Evolutionary conservation across 169 alveolate species (phyloP).

Genomic region (Plasmodium blacklocki): DNA sequence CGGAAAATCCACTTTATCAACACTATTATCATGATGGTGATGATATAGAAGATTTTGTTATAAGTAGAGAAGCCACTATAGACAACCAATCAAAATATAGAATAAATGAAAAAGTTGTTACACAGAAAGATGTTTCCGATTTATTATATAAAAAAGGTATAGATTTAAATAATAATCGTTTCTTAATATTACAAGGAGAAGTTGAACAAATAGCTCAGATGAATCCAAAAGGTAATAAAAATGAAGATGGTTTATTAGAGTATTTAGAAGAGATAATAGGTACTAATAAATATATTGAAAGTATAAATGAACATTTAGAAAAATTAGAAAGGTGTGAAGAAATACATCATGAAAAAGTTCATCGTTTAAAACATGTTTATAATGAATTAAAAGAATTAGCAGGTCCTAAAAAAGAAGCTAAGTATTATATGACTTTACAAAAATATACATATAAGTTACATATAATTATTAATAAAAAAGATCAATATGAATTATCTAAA

Average conservation of each 20-base stretch:
- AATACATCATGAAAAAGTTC: conserved; percentile 85
- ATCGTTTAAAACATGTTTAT: conserved; percentile 87
- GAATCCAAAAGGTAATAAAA: conserved; percentile 96
- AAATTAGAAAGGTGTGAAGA: conserved; percentile 85
- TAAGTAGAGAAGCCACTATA: conserved; percentile 83
- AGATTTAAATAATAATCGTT: conserved; percentile 96
- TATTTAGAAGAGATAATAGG: conserved; percentile 98
- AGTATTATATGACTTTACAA: conserved; percentile 82
- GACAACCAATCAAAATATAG: conserved; percentile 85
- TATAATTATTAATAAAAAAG: conserved; percentile 78
- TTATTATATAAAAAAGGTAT: conserved; percentile 93
- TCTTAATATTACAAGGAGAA: conserved; percentile 96
- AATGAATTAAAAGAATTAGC: conserved; percentile 88
- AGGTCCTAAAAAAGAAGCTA: conserved; percentile 86
- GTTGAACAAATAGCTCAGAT: conserved; percentile 97
- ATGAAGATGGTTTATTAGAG: conserved; percentile 96
- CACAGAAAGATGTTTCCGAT: conserved; percentile 92
- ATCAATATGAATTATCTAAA: conserved; percentile 54
- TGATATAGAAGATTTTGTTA: conserved; percentile 54
- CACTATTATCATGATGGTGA: conserved; percentile 74
- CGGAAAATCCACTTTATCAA: conserved; percentile 5
- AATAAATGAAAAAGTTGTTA: conserved; percentile 91
- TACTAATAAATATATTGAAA: conserved; percentile 87
- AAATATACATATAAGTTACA: conserved; percentile 77
- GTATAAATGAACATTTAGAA: conserved; percentile 83